Percentiles rank a stretch among this genome's conserved stretches.
Evolutionary conservation across 139 green algal species (phyloP).

Genomic region (Diplosphaera chodatii): DNA sequence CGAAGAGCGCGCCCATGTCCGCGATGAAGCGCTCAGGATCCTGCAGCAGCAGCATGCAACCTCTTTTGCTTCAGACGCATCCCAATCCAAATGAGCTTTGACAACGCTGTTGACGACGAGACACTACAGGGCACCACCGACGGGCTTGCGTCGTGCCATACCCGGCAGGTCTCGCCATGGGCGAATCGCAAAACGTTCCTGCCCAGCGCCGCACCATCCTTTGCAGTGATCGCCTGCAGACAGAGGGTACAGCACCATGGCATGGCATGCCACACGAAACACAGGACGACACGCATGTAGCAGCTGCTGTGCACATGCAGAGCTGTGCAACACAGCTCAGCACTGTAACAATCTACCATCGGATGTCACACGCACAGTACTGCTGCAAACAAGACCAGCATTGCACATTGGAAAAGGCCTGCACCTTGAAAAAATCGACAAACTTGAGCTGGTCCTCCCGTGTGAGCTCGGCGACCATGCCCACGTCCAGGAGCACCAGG

Average conservation of each 20-base stretch:
- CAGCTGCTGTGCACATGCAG: too few species aligned
- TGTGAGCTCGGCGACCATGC: slow-evolving; percentile 70
- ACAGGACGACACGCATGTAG: too few species aligned
- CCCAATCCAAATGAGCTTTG: too few species aligned
- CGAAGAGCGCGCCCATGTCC: slow-evolving; percentile 54
- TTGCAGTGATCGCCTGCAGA: slow-evolving; percentile 36
- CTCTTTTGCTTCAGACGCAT: too few species aligned
- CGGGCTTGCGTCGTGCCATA: too few species aligned
- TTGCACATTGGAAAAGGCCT: too few species aligned
- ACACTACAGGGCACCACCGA: too few species aligned
- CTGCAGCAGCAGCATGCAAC: slow-evolving; percentile 24
- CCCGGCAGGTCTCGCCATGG: slow-evolving; percentile 47
- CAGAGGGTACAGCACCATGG: not conserved
- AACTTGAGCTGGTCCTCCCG: slow-evolving; percentile 44
- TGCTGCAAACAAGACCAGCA: not conserved
- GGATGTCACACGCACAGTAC: too few species aligned
- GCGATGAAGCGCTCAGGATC: slow-evolving; percentile 48
- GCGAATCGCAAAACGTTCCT: slow-evolving; percentile 50
- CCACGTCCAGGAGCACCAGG: slow-evolving; percentile 67
- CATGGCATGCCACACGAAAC: too few species aligned
- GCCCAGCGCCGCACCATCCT: slow-evolving; percentile 47
- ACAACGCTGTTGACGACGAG: not conserved
- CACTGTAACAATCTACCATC: too few species aligned
- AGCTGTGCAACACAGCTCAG: too few species aligned
- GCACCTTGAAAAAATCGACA: slow-evolving; percentile 57